A percentile compares a stretch with the other conserved stretches of the same genome.
phyloP scores from a whole-genome alignment of 1,284 basidiomycete species.

The Serendipita sp. region DNA sequence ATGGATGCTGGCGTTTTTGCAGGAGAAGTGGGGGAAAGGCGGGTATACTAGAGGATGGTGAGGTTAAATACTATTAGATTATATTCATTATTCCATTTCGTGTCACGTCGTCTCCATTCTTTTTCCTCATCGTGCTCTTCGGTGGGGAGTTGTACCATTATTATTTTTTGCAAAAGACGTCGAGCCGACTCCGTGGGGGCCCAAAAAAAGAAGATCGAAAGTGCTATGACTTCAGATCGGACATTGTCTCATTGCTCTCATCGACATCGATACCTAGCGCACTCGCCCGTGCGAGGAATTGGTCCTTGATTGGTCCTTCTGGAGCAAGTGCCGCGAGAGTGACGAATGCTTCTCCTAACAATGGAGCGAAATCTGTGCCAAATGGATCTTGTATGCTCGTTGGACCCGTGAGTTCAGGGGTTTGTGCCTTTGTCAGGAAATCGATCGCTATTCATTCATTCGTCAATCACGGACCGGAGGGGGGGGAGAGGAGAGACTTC shows the following conservation, averaged over 20 bases:
- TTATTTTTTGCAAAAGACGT: not conserved
- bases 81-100: not conserved
- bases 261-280: not conserved
- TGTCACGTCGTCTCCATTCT: too few relatives aligned
- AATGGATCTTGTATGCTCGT: not conserved
- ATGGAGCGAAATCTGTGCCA: not conserved
- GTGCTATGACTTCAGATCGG: not conserved
- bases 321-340: not conserved
- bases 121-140: too few relatives aligned
- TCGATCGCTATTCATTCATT: not conserved
- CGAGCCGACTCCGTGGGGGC: not conserved
- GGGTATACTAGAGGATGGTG: conserved; percentile 45
- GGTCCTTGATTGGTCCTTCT: conserved; percentile 1
- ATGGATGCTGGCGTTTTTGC: conserved; percentile 70
- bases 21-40: conserved; percentile 86
- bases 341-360: conserved; percentile 1
- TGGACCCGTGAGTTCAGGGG: not conserved
- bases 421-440: not conserved
- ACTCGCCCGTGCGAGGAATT: not conserved
- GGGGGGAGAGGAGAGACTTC: not conserved
- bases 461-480: not conserved
- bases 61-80: not conserved
- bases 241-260: not conserved
- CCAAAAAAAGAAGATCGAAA: not conserved
- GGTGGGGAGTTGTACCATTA: too few relatives aligned